Evolutionary conservation across 305 asterid genomes (phyloP), one percentile per base, ranked within the genome.

Genomic region (Fraxinus albicans): DNA sequence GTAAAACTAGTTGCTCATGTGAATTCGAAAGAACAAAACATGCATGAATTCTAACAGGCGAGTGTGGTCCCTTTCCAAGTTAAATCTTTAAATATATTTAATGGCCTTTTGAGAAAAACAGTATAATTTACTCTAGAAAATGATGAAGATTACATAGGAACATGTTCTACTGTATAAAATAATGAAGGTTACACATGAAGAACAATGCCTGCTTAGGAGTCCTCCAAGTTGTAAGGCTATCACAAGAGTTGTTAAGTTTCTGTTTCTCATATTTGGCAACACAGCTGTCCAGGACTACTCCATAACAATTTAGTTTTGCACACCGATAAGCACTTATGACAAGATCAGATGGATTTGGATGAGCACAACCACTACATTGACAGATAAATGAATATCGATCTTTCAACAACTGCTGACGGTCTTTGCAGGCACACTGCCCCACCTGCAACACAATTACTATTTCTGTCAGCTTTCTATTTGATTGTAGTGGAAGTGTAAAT

Each of bases 381-480:
- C 99, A 96, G 69, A 82, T 85, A 86, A 96, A 96, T 4, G 92
- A 88, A 91, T 96, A 96, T 79, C 81, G 91, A 73, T 95, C 93
- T 88, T 90, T 88, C 86, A 95, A 84, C 75, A 88, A 85, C 84
- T 83, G 88, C 34, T 84, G 91, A 69, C 98, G 98, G 82, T 90
- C 89, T 72, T 85, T 86, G 87, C 89, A 89, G 86, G 88, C 83
- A 90, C 86, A 89, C 87, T 95, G 93, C 78, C 99, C 99, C 77
- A 95, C 94, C 99, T 96, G 92, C 67, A 80, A 65, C 73, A 82
- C 21, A 73, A 19, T 74, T 13, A 10, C 0, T 15, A 29, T 27
- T 12, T 34, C 19, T 58, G 21, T 77, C 55, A 38, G 29, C 63
- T 79, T 17, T 72, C 44, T 33, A 33, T 33, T 33, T 31, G 2